phyloP scores from a whole-genome alignment of 2,329 filamentous ascomycete genomes.

The Aspergillus pseudonomiae region DNA sequence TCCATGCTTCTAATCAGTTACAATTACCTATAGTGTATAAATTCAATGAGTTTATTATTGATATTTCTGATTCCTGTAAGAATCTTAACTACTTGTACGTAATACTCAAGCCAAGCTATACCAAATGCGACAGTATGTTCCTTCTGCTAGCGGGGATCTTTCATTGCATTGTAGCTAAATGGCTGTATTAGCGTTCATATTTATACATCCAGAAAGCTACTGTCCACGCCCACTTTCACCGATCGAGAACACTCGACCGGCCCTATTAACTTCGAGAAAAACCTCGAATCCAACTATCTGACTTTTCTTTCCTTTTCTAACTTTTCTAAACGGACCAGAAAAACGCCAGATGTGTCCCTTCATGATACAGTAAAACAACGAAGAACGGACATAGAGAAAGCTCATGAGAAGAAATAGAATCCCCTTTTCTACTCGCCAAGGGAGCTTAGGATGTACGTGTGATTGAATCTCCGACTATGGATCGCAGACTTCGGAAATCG shows the following conservation, averaged over 20 bases:
- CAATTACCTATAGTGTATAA: neutral
- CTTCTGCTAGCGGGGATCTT: neutral
- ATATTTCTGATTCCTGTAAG: neutral
- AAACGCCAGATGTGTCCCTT: constrained; percentile 21
- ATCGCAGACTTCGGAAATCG: constrained; percentile 6
- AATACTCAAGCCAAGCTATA: neutral
- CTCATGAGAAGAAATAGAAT: constrained; percentile 4
- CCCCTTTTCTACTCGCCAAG: neutral
- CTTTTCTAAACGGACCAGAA: constrained; percentile 16
- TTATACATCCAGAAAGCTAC: neutral
- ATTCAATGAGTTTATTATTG: neutral
- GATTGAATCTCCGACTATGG: neutral
- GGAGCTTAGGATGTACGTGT: constrained; percentile 1
- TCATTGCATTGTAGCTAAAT: neutral
- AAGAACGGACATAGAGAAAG: neutral
- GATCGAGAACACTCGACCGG: neutral
- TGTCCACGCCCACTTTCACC: neutral
- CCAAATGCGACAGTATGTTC: neutral
- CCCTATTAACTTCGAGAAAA: neutral
- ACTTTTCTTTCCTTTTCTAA: constrained; percentile 6
- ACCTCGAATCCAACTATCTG: neutral
- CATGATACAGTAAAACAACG: constrained; percentile 10
- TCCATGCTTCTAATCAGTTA: neutral
- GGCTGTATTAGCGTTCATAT: neutral
- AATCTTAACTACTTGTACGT: neutral